These are phyloP conservation scores for Tricholoma bakamatsutake DNA, from an alignment of 768 basidiomycete genomes.

Conservation along the genomic window DNA sequence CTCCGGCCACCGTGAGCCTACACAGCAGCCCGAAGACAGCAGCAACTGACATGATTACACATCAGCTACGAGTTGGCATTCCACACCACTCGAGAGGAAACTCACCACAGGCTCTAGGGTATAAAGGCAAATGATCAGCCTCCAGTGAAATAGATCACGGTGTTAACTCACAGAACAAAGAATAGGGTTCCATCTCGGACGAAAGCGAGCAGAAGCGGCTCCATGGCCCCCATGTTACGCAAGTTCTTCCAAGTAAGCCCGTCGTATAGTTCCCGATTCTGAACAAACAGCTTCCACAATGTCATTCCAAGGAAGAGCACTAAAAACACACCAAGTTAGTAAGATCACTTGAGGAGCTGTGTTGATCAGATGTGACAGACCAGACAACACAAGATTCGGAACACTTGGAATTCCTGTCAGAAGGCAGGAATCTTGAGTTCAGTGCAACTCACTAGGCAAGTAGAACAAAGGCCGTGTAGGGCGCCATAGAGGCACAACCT, in stretches of 20 bases:
- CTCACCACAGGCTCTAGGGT: neutral
- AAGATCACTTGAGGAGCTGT: too few species aligned
- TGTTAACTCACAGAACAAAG: neutral
- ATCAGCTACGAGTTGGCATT: too few species aligned
- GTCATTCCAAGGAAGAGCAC: slow-evolving; percentile 1
- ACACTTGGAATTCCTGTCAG: neutral
- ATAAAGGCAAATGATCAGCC: neutral
- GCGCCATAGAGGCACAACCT: neutral
- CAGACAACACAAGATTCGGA: neutral
- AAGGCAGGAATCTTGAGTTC: neutral
- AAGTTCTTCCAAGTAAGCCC: neutral
- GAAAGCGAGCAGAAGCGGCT: neutral
- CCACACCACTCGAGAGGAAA: neutral
- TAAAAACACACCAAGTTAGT: neutral
- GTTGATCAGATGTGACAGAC: neutral
- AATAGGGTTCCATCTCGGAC: neutral
- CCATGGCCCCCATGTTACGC: neutral
- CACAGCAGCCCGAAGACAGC: too few species aligned
- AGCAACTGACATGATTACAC: too few species aligned
- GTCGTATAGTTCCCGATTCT: neutral
- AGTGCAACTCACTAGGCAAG: neutral
- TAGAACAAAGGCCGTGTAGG: neutral
- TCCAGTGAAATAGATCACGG: neutral
- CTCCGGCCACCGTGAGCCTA: too few species aligned
- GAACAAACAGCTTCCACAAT: neutral